phyloP scores from a whole-genome alignment of 257 asterid species.

The Fraxinus cuspidata region DNA sequence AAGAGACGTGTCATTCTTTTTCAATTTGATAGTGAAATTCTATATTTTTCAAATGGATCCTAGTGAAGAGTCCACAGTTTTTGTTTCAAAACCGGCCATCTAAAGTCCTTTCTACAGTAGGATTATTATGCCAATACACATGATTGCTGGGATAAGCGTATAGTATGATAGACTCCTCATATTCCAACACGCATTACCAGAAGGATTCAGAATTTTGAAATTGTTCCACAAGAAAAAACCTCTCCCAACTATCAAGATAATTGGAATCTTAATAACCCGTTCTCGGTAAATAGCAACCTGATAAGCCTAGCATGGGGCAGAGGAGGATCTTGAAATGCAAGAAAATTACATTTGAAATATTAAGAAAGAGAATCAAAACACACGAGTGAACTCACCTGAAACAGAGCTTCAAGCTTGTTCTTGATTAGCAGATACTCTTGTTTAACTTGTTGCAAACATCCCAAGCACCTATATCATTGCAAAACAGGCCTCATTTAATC shows the following conservation, averaged over 20 bases:
- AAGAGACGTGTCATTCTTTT: not conserved
- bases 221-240: not conserved
- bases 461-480: conserved; percentile 49
- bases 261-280: no score
- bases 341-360: no score
- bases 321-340: no score
- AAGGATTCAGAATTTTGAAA: not conserved
- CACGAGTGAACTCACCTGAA: conserved; percentile 43
- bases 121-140: not conserved
- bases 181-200: not conserved
- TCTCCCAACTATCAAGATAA: not conserved
- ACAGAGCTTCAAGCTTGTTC: conserved; percentile 61
- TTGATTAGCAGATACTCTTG: conserved; percentile 80
- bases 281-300: no score
- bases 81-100: not conserved
- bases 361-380: no score
- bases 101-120: not conserved
- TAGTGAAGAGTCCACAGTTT: not conserved
- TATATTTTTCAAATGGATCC: not conserved
- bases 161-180: not conserved
- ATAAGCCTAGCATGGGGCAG: no score
- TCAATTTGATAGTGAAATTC: not conserved
- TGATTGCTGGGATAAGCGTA: not conserved
- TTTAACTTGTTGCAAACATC: conserved; percentile 66
- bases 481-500: not conserved